Conservation (phyloP, 371 early-diverging fungal species). For the Mortierella sp. region DNA sequence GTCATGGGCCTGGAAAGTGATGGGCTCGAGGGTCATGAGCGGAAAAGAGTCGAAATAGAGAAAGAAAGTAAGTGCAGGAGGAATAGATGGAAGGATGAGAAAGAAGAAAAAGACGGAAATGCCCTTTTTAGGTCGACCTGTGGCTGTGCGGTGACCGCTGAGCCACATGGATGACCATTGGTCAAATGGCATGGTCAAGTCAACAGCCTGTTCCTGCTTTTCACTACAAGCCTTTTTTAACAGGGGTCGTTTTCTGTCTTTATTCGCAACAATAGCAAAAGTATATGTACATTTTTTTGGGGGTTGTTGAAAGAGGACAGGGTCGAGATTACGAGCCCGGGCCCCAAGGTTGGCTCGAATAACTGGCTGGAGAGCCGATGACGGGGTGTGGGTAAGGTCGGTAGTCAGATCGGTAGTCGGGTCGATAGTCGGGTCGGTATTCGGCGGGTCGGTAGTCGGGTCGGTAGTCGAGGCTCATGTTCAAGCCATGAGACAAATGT, state of each 20-base stretch:
- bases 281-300: slow-evolving; percentile 7
- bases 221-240: no score
- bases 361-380: slow-evolving; percentile 28
- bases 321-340: slow-evolving; percentile 16
- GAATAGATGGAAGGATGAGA: slow-evolving; percentile 7
- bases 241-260: no score
- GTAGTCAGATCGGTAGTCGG: no score
- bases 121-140: slow-evolving; percentile 6
- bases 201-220: no score
- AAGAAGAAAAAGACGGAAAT: not conserved
- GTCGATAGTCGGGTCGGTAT: no score
- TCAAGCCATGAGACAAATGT: slow-evolving; percentile 19
- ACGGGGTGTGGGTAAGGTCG: slow-evolving; percentile 24
- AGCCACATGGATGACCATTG: slow-evolving; percentile 1
- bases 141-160: slow-evolving; percentile 1
- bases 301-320: not conserved
- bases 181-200: not conserved
- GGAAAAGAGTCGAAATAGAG: not conserved
- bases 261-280: no score
- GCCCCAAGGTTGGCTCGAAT: slow-evolving; percentile 43
- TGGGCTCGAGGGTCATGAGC: not conserved
- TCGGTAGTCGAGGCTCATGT: slow-evolving; percentile 21
- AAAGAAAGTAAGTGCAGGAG: no score
- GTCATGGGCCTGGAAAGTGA: not conserved
- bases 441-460: no score